Conservation (phyloP, 2,329 filamentous ascomycete genomes). For the Erysiphe pulchra region DNA sequence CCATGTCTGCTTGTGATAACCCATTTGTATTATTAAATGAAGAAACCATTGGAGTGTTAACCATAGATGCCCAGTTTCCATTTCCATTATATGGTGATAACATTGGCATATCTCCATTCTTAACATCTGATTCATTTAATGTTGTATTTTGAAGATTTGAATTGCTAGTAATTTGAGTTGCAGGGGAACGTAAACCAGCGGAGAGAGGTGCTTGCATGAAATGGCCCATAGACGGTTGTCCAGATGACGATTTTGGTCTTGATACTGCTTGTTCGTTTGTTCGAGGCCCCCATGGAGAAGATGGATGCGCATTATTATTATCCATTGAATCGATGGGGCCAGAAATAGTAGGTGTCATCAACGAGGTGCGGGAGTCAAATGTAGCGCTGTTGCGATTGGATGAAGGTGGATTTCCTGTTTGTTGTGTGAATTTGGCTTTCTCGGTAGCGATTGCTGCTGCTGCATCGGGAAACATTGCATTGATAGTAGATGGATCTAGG, state of each 20-base stretch:
- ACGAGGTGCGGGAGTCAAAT: slow-evolving; percentile 46
- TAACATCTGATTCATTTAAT: slow-evolving; percentile 44
- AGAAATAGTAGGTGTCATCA: slow-evolving; percentile 51
- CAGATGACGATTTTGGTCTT: slow-evolving; percentile 53
- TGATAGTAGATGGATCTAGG: slow-evolving; percentile 81
- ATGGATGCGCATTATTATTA: slow-evolving; percentile 24
- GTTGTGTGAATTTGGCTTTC: slow-evolving; percentile 90
- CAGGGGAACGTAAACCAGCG: slow-evolving; percentile 54
- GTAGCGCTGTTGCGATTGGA: slow-evolving; percentile 82
- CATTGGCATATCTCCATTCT: slow-evolving; percentile 46
- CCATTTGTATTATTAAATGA: slow-evolving; percentile 41
- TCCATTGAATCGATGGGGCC: slow-evolving; percentile 37
- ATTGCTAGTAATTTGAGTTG: slow-evolving; percentile 39
- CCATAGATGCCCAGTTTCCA: slow-evolving; percentile 95
- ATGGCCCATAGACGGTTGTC: slow-evolving; percentile 75
- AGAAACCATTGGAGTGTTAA: slow-evolving; percentile 86
- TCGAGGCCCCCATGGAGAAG: slow-evolving; percentile 51
- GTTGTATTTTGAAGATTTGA: slow-evolving; percentile 63
- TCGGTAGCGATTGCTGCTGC: slow-evolving; percentile 96
- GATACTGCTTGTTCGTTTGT: slow-evolving; percentile 22
- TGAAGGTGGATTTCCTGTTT: slow-evolving; percentile 67
- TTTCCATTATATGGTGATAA: slow-evolving; percentile 66
- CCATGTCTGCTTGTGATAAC: slow-evolving; percentile 68
- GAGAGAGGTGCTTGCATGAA: slow-evolving; percentile 64
- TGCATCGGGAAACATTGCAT: slow-evolving; percentile 97